phyloP scores from a whole-genome alignment of 805 yeast species.

The Zygotorulaspora danielsina region DNA sequence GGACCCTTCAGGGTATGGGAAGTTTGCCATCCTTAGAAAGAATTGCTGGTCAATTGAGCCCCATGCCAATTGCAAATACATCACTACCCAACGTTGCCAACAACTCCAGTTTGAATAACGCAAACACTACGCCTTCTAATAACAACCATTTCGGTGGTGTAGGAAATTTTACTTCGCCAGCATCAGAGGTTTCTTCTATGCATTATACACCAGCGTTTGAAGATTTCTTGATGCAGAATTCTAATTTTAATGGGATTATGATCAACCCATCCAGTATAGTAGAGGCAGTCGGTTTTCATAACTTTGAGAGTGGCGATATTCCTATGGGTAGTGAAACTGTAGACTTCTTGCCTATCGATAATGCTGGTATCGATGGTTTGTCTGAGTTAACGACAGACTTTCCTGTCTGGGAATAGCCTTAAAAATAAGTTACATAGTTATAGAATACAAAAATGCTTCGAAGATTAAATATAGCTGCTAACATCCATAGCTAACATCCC shows the following conservation, averaged over 20 bases:
- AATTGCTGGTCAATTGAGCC: conserved; percentile 17
- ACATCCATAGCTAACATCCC: no score
- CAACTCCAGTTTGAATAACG: background rate
- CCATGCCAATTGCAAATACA: conserved; percentile 8
- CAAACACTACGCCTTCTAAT: conserved; percentile 3
- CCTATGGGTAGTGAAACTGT: conserved; percentile 20
- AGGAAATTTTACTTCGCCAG: conserved; percentile 18
- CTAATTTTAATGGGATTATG: conserved; percentile 32
- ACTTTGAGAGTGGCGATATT: conserved; percentile 16
- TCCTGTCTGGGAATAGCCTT: conserved; percentile 29
- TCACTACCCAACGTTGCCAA: background rate
- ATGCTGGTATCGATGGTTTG: conserved; percentile 30
- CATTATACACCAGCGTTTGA: conserved; percentile 34
- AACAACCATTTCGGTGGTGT: conserved; percentile 7
- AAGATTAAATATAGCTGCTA: conserved; percentile 4
- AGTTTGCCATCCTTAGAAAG: conserved; percentile 18
- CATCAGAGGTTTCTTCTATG: conserved; percentile 20
- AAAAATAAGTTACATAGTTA: background rate
- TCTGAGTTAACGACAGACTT: conserved; percentile 27
- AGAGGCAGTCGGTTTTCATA: conserved; percentile 32
- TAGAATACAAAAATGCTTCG: no score
- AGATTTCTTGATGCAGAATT: conserved; percentile 33
- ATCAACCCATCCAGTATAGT: conserved; percentile 32
- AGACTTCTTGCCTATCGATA: conserved; percentile 29
- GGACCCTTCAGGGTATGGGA: conserved; percentile 7